Evolutionary conservation across 2,329 filamentous ascomycete species (phyloP), one percentile per base, ranked within the genome.

Genomic region (Colletotrichum lindemuthianum): DNA sequence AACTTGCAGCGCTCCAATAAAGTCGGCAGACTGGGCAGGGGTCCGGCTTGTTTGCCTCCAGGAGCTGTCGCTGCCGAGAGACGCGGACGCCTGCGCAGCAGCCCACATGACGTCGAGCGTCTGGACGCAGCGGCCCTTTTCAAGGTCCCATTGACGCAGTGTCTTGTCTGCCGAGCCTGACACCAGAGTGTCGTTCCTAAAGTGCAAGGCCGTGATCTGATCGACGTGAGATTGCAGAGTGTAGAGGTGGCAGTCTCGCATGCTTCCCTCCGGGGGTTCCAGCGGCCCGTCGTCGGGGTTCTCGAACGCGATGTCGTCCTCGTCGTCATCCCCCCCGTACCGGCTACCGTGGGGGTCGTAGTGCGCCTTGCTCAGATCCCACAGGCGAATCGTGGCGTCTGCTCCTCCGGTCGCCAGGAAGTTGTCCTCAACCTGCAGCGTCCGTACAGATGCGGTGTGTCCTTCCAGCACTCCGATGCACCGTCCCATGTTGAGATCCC

Each of bases 21-120:
- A 99, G 77, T 97, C 93, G 1, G 95, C 93, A 53, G 88, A 84
- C 13, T 87, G 83, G 65, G 90, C 86, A 5, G 88, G 81, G 13
- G 89, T 76, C 53, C 92, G 88, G 13, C 84, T 86, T 2, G 90
- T 88, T 55, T 91, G 90, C 67, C 92, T 86, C 94, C 94, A 98
- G 65, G 81, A 78, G 53, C 81, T 81, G 58, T 88, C 87, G 2
- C 86, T 84, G 54, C 84, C 85, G 59, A 92, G 84, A 6, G 87
- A 89, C 43, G 89, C 88, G 9, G 89, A 92, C 11, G 93, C 92
- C 79, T 97, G 94, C 2, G 96, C 94, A 5, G 96, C 94, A 9
- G 96, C 96, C 96, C 96, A 99, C 76, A 99, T 91, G 7, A 99
- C 95, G 77, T 99, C 96, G 52, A 99, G 83, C 3, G 96, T 99